Percentiles rank a stretch among this genome's conserved stretches.
phyloP scores from a whole-genome alignment of 2,329 filamentous ascomycete species.

The Chrysoporthe deuterocubensis region DNA sequence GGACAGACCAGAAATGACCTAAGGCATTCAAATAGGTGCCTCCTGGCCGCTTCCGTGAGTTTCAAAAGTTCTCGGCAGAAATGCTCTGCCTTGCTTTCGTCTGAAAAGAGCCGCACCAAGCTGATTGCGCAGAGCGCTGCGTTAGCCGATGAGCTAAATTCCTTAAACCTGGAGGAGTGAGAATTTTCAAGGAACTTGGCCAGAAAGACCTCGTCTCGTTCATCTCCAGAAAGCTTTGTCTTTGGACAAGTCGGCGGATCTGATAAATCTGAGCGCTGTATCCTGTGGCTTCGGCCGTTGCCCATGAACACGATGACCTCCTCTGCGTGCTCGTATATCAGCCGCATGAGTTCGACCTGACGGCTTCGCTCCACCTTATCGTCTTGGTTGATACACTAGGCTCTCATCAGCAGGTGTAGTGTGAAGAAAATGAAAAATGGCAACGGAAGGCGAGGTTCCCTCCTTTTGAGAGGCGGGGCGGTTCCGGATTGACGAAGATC shows the following conservation, averaged over 20 bases:
- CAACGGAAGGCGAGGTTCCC: no score
- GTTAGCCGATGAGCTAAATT: neutral
- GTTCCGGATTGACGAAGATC: no score
- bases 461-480: no score
- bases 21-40: constrained; percentile 16
- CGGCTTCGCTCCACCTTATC: constrained; percentile 1
- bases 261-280: neutral
- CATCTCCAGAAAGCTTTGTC: neutral
- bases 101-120: constrained; percentile 12
- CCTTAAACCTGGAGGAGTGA: neutral
- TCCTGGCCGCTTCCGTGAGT: neutral
- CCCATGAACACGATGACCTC: constrained; percentile 23
- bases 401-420: neutral
- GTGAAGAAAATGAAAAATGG: neutral
- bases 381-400: constrained; percentile 20
- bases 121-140: neutral
- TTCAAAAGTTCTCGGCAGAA: neutral
- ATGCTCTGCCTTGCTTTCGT: neutral
- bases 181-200: neutral
- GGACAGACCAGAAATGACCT: constrained; percentile 1
- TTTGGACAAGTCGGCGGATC: neutral
- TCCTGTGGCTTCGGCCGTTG: constrained; percentile 15
- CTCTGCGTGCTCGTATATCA: constrained; percentile 14
- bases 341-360: constrained; percentile 17
- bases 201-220: neutral